Evolutionary conservation across 208 protist species (phyloP).

Genomic region (Trypanosoma melophagium): DNA sequence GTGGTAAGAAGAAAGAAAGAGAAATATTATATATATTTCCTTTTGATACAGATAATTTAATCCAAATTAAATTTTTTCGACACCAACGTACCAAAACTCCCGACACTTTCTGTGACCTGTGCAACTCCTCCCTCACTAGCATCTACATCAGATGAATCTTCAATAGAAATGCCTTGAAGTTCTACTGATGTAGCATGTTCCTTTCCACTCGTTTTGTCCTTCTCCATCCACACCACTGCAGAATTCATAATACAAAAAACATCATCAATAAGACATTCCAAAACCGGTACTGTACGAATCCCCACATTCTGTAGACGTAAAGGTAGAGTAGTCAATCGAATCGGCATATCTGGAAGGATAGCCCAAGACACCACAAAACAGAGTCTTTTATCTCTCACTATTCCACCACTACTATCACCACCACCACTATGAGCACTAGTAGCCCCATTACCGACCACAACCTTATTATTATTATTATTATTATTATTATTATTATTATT

Average conservation of each 20-base stretch:
- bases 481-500: no score
- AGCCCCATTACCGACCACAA: not conserved
- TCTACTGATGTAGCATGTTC: constrained; percentile 23
- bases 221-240: constrained; percentile 19
- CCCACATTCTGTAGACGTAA: constrained; percentile 15
- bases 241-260: constrained; percentile 57
- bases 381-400: not conserved
- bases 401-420: not conserved
- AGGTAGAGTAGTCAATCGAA: constrained; percentile 55
- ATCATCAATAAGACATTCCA: constrained; percentile 64
- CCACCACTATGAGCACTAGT: not conserved
- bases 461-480: no score
- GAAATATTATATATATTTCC: no score
- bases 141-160: constrained; percentile 33
- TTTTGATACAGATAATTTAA: no score
- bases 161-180: constrained; percentile 50
- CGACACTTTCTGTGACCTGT: not conserved
- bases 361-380: constrained; percentile 30
- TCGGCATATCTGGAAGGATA: constrained; percentile 43
- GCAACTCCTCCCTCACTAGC: constrained; percentile 3
- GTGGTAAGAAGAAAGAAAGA: no score
- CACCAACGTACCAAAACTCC: constrained; percentile 7
- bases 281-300: constrained; percentile 36
- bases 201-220: not conserved
- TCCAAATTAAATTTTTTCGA: no score